Base-by-base conservation (phyloP, 2,329 filamentous ascomycete genomes). In the Paraconiothyrium brasiliense region DNA sequence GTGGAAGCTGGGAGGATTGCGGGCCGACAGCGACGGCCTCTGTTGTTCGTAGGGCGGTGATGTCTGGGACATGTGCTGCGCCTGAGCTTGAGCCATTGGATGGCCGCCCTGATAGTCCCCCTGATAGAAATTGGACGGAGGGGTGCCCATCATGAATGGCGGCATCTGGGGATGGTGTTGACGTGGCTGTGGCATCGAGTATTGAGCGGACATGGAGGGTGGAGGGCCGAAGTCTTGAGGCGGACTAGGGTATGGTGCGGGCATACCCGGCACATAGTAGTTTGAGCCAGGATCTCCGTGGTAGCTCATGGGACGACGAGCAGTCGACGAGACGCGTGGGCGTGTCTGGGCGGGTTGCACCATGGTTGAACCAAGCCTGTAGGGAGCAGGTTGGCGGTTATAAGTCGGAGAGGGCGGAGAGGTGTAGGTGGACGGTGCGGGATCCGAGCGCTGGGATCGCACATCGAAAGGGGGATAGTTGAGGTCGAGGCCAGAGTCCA, bases 241-340 rank as follows among this genome's bases (percentile, higher is more conserved):
- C 20, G 69, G 67, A 32, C 60, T 67, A 1, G 66, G 68, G 46
- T 75, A 74, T 41, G 64, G 59, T 5, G 57, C 51, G 51, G 65
- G 67, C 67, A 71, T 73, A 58, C 66, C 69, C 32, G 64, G 63
- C 11, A 39, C 44, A 62, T 64, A 72, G 61, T 70, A 72, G 44
- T 59, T 58, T 2, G 55, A 9, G n/a, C 63, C 64, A 22, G 64
- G 60, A 5, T 72, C 74, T 11, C 66, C 71, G 49, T 74, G 68
- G 56, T 77, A 78, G 66, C 72, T 78, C 57, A 72, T 64, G 41
- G 76, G 77, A 8, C 77, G 75, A 9, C 63, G 67, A 37, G 66
- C 61, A 39, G 55, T 61, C 55, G 66, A 69, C 20, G 68, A 67
- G 1, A 73, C 70, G 2, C 70, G 67, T 44, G 74, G 74, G 46